Conservation (phyloP, 176 grass and related monocot species). For the Musa troglodytarum region DNA sequence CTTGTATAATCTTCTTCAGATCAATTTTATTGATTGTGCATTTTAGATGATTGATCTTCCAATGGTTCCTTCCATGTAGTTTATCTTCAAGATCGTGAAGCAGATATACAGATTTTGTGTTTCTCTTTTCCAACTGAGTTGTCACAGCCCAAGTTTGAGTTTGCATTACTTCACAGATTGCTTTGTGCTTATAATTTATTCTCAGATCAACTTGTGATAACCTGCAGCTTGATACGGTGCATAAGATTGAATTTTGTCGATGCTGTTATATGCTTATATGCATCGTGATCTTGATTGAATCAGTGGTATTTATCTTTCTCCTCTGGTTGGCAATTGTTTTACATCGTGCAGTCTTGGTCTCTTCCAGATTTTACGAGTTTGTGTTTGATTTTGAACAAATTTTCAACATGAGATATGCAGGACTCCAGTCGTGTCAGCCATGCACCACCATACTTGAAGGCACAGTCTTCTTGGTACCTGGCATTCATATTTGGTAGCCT, state of each 20-base stretch:
- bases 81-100: too few species aligned
- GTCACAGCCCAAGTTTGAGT: too few species aligned
- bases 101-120: too few species aligned
- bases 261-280: too few species aligned
- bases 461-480: conserved; percentile 15
- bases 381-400: neutral
- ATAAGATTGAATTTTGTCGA: neutral
- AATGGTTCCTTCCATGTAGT: too few species aligned
- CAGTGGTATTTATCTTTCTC: neutral
- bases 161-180: too few species aligned
- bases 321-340: neutral
- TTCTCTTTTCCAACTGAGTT: too few species aligned
- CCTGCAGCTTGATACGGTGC: neutral
- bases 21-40: too few species aligned
- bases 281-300: neutral
- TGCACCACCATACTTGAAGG: conserved; percentile 92
- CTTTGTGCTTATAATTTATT: too few species aligned
- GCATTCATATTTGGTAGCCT: neutral
- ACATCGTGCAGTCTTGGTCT: neutral
- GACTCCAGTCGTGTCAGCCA: conserved; percentile 78
- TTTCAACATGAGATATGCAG: conserved; percentile 30
- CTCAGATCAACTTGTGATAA: neutral
- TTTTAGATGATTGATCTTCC: too few species aligned
- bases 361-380: neutral
- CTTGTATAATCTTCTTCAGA: too few species aligned